Conservation (phyloP, 805 yeast species). For the Saccharomycopsis oosterbeekiorum region DNA sequence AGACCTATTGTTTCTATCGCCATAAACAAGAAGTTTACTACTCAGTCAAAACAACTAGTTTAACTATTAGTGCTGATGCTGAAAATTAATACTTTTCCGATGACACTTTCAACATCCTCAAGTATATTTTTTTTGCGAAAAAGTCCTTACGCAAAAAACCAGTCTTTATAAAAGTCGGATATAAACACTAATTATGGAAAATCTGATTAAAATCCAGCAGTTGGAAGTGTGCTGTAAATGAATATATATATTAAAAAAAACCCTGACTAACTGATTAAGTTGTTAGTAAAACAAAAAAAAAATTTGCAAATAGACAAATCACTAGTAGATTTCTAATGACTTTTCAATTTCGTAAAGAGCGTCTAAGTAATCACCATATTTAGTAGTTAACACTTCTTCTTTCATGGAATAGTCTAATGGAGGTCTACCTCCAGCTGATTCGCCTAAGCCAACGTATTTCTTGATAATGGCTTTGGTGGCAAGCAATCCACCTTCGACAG, state of each 20-base stretch:
- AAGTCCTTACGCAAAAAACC: no score
- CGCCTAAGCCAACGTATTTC: conserved; percentile 23
- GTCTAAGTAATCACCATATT: conserved; percentile 19
- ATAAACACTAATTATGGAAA: no score
- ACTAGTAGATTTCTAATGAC: conserved; percentile 4
- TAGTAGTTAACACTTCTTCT: conserved; percentile 11
- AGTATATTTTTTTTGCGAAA: no score
- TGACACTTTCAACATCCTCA: no score
- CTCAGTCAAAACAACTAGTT: no score
- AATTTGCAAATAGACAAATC: neutral
- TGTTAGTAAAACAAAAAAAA: neutral
- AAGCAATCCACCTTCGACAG: conserved; percentile 26
- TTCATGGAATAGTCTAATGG: conserved; percentile 22
- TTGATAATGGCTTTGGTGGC: conserved; percentile 25
- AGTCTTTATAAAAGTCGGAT: no score
- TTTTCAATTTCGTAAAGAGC: conserved; percentile 19
- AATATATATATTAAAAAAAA: neutral
- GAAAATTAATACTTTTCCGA: no score
- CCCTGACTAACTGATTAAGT: neutral
- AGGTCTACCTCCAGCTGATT: conserved; percentile 25
- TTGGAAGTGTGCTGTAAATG: no score
- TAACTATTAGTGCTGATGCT: no score
- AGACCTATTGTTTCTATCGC: no score
- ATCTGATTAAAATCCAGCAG: no score
- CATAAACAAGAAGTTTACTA: no score